Conservation (phyloP, 805 yeast genomes). For the Candida parachauliodes region DNA sequence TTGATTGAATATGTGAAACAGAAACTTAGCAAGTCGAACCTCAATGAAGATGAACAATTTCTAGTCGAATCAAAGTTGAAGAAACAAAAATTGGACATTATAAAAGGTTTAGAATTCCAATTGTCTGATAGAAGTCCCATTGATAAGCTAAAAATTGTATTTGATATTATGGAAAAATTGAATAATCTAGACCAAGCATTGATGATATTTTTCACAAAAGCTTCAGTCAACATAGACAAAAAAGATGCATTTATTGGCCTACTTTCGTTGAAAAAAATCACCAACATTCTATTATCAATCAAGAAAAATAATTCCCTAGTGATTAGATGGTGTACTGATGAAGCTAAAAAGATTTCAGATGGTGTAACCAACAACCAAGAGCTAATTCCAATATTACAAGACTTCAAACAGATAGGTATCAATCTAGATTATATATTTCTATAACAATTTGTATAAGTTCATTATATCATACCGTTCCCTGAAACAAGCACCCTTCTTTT, state of each 20-base stretch:
- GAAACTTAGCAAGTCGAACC: constrained; percentile 15
- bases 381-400: constrained; percentile 54
- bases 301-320: constrained; percentile 3
- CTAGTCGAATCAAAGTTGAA: constrained; percentile 40
- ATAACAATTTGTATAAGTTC: constrained; percentile 50
- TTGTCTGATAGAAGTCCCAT: constrained; percentile 18
- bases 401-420: constrained; percentile 62
- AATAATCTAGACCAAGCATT: constrained; percentile 1
- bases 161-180: constrained; percentile 1
- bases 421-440: constrained; percentile 69
- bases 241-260: constrained; percentile 1
- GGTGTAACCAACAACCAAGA: constrained; percentile 9
- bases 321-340: constrained; percentile 6
- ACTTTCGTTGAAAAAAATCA: neutral
- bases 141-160: neutral
- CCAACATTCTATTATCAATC: neutral
- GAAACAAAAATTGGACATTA: constrained; percentile 34
- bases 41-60: constrained; percentile 18
- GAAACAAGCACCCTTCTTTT: constrained; percentile 55
- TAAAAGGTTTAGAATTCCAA: constrained; percentile 29
- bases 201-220: neutral
- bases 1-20: constrained; percentile 35
- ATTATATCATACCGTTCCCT: constrained; percentile 61
- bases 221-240: neutral
- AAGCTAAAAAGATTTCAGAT: constrained; percentile 1